Conservation (phyloP, 768 basidiomycete species). For the Plicaturopsis crispa region DNA sequence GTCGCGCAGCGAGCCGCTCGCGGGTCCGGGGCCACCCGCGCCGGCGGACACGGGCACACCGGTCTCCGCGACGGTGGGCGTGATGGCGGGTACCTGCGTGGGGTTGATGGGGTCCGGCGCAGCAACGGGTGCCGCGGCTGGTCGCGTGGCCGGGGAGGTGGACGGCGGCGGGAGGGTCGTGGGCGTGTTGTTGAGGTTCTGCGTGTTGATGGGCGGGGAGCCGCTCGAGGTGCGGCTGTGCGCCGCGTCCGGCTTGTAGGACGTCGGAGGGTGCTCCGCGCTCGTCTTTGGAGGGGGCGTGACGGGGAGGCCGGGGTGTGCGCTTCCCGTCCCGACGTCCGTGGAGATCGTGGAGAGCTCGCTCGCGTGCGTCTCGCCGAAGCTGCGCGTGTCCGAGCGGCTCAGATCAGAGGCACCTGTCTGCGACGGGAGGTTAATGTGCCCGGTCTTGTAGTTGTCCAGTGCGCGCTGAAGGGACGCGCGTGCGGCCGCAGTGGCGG, state of each 20-base stretch:
- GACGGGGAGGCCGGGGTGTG: constrained; percentile 29
- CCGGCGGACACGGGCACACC: constrained; percentile 64
- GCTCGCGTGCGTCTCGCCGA: constrained; percentile 75
- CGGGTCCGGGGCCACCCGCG: constrained; percentile 53
- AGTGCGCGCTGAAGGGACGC: constrained; percentile 72
- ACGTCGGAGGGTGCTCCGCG: constrained; percentile 14
- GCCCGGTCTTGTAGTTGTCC: constrained; percentile 70
- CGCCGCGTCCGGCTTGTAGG: constrained; percentile 7
- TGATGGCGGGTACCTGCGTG: constrained; percentile 21
- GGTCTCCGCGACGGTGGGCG: constrained; percentile 69
- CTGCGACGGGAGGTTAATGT: constrained; percentile 43
- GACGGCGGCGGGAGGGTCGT: constrained; percentile 23
- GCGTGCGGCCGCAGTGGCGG: constrained; percentile 60
- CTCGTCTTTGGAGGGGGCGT: constrained; percentile 31
- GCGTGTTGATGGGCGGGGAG: constrained; percentile 25
- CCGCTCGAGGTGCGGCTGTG: constrained; percentile 9
- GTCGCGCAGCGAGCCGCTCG: constrained; percentile 55
- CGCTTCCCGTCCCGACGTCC: constrained; percentile 13
- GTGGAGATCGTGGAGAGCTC: constrained; percentile 57
- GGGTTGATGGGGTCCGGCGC: constrained; percentile 23
- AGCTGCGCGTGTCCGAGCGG: constrained; percentile 71
- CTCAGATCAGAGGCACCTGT: constrained; percentile 45
- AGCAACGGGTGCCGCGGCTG: constrained; percentile 14
- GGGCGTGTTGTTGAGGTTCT: constrained; percentile 31
- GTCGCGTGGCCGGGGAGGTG: constrained; percentile 8